Base-by-base conservation (phyloP, 164 flowering plant genomes). In the Nymphaea thermarum region DNA sequence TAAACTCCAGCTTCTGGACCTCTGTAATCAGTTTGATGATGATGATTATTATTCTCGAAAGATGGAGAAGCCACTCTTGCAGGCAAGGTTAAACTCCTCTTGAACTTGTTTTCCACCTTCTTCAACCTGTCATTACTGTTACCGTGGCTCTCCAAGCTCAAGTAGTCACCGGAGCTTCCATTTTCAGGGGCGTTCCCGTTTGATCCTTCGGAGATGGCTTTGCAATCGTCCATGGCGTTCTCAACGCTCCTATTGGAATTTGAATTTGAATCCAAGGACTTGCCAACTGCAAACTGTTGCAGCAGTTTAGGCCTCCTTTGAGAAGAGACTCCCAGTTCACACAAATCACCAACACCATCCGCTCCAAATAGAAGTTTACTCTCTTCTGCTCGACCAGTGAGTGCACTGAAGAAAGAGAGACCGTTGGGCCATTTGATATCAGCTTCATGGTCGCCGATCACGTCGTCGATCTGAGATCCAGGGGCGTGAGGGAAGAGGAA, bases 361-460 rank as follows among this genome's bases (percentile, higher is more conserved):
- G 64, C 62, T 5, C 74, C 74, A 14, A 72, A 72, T 3, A 72
- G 67, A 57, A 72, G 74, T 70, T 72, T 72, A 62, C 70, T 55
- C 3, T 72, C 74, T 25, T 72, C 74, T 3, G 74, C 17, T 12
- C 64, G 66, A 42, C 70, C 70, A 3, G 70, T 72, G 63, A 72
- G 74, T 5, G 70, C 74, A 6, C 60, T 72, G 63, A 72, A 61
- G 64, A 61, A 89, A 10, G 92, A 82, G 71, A 94, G 66, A 4
- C 99, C 99, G 64, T 83, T 90, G 0, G 99, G 99, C 99, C 99
- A 92, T 72, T 92, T 95, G 78, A 95, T 82, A 66, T 95, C 98
- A 17, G 79, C 74, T 45, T 88, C 96, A 10, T 84, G 90, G 59
- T 84, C 93, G 87, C 80, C 65, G 81, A 81, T 47, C 55, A 55